A percentile compares a stretch with the other conserved stretches of the same genome.
Conservation (phyloP, 2,329 filamentous ascomycete genomes). For the Biscogniauxia mediterranea region DNA sequence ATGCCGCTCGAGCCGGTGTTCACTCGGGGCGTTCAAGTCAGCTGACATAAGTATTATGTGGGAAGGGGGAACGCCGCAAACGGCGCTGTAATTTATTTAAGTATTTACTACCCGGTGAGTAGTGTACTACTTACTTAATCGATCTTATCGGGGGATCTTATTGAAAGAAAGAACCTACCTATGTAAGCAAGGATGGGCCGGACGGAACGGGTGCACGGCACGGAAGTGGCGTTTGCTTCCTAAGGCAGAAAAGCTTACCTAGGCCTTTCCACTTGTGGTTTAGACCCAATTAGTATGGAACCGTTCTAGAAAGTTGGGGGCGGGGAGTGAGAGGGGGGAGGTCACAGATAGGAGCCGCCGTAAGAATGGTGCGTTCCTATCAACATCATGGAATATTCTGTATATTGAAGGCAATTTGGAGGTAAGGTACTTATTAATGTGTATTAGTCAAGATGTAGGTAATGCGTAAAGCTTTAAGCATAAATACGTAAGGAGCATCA, state of each 20-base stretch:
- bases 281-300: neutral
- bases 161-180: neutral
- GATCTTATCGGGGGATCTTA: neutral
- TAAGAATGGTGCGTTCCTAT: too few species aligned
- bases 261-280: slow-evolving; percentile 18
- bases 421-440: too few species aligned
- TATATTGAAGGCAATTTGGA: too few species aligned
- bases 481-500: too few species aligned
- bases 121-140: neutral
- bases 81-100: neutral
- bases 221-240: slow-evolving; percentile 13
- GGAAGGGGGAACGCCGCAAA: neutral
- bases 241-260: slow-evolving; percentile 10
- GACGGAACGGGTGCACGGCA: slow-evolving; percentile 7
- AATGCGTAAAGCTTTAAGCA: too few species aligned
- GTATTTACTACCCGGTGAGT: too few species aligned
- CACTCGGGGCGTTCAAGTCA: neutral
- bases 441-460: too few species aligned
- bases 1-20: too few species aligned
- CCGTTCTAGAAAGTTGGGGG: neutral
- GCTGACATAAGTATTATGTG: neutral
- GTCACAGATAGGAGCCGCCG: neutral
- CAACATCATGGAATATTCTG: too few species aligned
- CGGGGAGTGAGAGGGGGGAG: neutral
- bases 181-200: neutral